Evolutionary conservation across 2,329 filamentous ascomycete species (phyloP).

Genomic region (Exserohilum turcica): DNA sequence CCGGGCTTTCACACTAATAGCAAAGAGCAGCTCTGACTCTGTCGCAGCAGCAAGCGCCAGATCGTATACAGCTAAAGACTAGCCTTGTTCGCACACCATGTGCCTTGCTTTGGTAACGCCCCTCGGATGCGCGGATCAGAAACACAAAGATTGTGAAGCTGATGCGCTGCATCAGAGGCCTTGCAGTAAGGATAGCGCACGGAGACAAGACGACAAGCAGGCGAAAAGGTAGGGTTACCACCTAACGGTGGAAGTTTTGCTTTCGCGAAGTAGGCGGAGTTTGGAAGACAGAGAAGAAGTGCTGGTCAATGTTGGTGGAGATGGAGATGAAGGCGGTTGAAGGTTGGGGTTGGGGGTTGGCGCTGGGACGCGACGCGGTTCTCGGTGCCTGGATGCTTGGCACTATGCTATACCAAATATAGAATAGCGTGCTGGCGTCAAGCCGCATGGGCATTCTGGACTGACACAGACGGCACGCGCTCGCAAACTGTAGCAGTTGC

Average conservation of each 20-base stretch:
- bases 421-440: too few species aligned
- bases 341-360: too few species aligned
- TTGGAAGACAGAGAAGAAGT: too few species aligned
- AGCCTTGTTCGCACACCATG: neutral
- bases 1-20: neutral
- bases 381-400: too few species aligned
- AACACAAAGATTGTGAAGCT: neutral
- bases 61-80: neutral
- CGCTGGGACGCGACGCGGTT: too few species aligned
- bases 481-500: neutral
- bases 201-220: constrained; percentile 4
- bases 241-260: neutral
- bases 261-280: neutral
- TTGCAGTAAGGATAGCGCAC: constrained; percentile 4
- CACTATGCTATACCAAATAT: too few species aligned
- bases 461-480: neutral
- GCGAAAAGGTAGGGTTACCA: neutral
- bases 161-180: neutral
- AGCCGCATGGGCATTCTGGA: neutral
- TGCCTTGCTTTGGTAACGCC: constrained; percentile 3
- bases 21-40: constrained; percentile 12
- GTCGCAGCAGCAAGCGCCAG: neutral
- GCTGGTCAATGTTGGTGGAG: too few species aligned
- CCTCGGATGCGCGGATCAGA: neutral
- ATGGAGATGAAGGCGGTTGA: too few species aligned